phyloP scores from a whole-genome alignment of 208 protist species.

The Lotmaria passim region DNA sequence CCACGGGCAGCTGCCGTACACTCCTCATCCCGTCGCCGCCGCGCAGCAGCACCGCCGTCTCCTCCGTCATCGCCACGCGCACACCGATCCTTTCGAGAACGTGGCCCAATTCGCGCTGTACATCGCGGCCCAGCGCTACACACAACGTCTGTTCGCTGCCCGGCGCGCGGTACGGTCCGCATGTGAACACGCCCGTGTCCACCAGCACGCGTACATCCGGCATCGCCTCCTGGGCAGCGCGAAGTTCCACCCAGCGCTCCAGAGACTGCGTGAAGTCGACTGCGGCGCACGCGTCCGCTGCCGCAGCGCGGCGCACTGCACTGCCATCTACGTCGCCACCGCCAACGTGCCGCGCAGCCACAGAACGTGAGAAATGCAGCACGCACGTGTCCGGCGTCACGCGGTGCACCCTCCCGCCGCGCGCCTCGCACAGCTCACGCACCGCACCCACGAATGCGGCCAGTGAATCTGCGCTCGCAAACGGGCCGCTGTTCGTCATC shows the following conservation, averaged over 20 bases:
- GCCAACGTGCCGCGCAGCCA: neutral
- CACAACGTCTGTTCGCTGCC: constrained; percentile 26
- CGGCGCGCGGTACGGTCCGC: constrained; percentile 21
- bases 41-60: constrained; percentile 46
- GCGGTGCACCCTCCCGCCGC: constrained; percentile 22
- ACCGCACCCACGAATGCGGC: constrained; percentile 26
- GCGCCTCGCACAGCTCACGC: constrained; percentile 25
- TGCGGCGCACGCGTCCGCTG: constrained; percentile 22
- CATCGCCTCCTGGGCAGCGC: constrained; percentile 1
- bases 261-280: constrained; percentile 30
- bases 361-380: constrained; percentile 31
- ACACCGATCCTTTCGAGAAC: constrained; percentile 32
- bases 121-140: constrained; percentile 39
- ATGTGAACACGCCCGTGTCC: constrained; percentile 35
- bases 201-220: constrained; percentile 32
- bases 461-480: constrained; percentile 19
- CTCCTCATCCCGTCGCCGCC: neutral
- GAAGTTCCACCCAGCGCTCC: constrained; percentile 13
- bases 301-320: constrained; percentile 6
- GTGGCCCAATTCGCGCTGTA: constrained; percentile 26
- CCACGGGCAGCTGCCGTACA: constrained; percentile 40
- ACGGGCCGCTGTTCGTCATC: constrained; percentile 24
- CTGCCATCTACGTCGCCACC: neutral
- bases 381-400: constrained; percentile 31
- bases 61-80: constrained; percentile 41